phyloP scores from a whole-genome alignment of 1,284 basidiomycete genomes.

The Meripilus lineatus region DNA sequence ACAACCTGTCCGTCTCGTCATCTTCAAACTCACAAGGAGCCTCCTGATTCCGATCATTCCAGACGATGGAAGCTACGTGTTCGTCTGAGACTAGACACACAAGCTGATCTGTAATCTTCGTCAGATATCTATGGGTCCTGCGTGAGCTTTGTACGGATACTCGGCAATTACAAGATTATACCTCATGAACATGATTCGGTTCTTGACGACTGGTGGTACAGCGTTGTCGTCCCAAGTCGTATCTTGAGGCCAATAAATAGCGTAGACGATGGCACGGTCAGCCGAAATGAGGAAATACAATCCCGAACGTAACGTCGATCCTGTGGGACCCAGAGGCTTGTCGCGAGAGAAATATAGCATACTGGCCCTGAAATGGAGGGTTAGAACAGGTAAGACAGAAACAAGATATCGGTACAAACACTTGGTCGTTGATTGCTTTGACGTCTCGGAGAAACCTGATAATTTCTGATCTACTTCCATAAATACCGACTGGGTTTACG shows the following conservation, averaged over 20 bases:
- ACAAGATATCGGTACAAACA: constrained; percentile 26
- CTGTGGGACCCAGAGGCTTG: no score
- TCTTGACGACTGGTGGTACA: constrained; percentile 38
- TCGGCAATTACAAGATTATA: constrained; percentile 16
- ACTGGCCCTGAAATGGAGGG: no score
- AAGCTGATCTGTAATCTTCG: constrained; percentile 50
- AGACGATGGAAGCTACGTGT: constrained; percentile 39
- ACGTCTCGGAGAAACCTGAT: constrained; percentile 36
- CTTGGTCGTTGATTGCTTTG: constrained; percentile 29
- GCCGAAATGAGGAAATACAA: constrained; percentile 34
- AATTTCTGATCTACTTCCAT: constrained; percentile 48
- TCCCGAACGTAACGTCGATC: constrained; percentile 40
- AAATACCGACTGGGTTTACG: constrained; percentile 49
- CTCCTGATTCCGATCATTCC: constrained; percentile 30
- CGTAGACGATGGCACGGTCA: constrained; percentile 30
- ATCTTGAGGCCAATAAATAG: constrained; percentile 60
- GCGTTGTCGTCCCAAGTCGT: constrained; percentile 54
- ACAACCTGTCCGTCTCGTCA: constrained; percentile 39
- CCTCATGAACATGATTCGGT: constrained; percentile 61
- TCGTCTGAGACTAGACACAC: constrained; percentile 41
- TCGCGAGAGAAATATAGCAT: no score
- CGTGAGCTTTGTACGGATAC: not conserved
- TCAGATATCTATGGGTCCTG: constrained; percentile 42
- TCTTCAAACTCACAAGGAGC: constrained; percentile 17
- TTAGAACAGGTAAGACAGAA: not conserved